These are phyloP conservation scores for Apiospora arundinis DNA, from an alignment of 2,329 filamentous ascomycete species.

Conservation along the genomic window DNA sequence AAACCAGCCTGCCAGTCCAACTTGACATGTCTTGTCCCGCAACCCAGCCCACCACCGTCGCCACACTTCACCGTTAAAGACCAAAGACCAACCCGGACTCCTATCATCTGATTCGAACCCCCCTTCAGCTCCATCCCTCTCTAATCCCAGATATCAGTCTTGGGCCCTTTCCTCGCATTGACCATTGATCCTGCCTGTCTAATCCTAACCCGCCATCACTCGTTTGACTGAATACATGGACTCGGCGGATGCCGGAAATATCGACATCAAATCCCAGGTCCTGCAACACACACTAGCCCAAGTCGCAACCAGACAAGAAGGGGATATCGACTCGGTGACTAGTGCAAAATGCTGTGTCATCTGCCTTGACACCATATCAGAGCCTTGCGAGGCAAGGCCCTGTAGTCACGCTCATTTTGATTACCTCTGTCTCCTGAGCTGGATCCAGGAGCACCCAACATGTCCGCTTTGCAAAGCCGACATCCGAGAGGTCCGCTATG, in stretches of 20 bases:
- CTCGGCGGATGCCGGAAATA: constrained; percentile 30
- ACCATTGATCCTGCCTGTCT: too few relatives aligned
- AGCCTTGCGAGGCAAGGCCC: constrained; percentile 73
- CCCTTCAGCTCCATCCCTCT: background rate
- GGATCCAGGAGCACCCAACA: constrained; percentile 73
- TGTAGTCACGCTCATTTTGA: constrained; percentile 86
- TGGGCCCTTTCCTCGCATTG: background rate
- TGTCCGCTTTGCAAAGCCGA: constrained; percentile 80
- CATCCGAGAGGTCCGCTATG: constrained; percentile 68
- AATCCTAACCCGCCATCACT: background rate
- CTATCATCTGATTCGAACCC: background rate
- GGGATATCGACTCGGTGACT: constrained; percentile 4
- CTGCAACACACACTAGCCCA: constrained; percentile 54
- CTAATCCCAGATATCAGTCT: too few relatives aligned
- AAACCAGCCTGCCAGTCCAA: background rate
- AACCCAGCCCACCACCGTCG: background rate
- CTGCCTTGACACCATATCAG: constrained; percentile 78
- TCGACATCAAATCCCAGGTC: constrained; percentile 49
- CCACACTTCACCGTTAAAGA: constrained; percentile 1
- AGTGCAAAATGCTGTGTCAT: constrained; percentile 73
- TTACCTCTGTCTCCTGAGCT: constrained; percentile 82
- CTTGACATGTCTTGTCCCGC: background rate
- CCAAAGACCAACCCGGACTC: background rate
- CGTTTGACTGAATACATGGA: constrained; percentile 38
- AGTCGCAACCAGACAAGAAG: constrained; percentile 38